Percentiles rank a stretch among this genome's conserved stretches.
Evolutionary conservation across 1,284 basidiomycete genomes (phyloP).

Genomic region (Coniferiporia sulphurascens): DNA sequence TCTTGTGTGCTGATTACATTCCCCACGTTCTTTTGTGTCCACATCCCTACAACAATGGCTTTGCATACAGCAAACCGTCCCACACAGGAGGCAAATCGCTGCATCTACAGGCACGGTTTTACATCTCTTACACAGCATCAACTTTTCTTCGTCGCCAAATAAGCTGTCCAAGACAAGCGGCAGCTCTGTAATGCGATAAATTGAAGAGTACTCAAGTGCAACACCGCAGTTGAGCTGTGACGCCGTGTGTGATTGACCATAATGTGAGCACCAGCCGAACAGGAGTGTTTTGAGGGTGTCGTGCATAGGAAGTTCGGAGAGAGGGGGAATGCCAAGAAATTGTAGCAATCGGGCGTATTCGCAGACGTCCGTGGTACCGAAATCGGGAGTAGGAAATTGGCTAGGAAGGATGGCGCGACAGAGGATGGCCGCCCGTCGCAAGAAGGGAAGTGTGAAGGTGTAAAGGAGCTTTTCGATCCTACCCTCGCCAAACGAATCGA

Average conservation of each 20-base stretch:
- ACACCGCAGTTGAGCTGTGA: constrained; percentile 72
- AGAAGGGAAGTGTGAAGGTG: constrained; percentile 87
- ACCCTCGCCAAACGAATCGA: constrained; percentile 73
- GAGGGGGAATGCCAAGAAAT: constrained; percentile 72
- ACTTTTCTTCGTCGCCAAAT: constrained; percentile 66
- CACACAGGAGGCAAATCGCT: constrained; percentile 91
- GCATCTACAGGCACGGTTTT: constrained; percentile 79
- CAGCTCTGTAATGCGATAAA: constrained; percentile 82
- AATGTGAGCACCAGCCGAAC: constrained; percentile 81
- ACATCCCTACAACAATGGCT: constrained; percentile 87
- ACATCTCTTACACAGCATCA: constrained; percentile 74
- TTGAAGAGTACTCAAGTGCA: constrained; percentile 75
- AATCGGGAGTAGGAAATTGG: constrained; percentile 48
- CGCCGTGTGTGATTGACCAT: constrained; percentile 67
- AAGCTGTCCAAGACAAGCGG: constrained; percentile 82
- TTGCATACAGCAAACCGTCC: constrained; percentile 84
- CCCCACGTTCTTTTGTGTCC: constrained; percentile 62
- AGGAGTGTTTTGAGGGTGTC: constrained; percentile 80
- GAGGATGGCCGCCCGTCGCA: constrained; percentile 86
- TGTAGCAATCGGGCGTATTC: constrained; percentile 82
- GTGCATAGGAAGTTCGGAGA: constrained; percentile 72
- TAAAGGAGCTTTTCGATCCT: constrained; percentile 86
- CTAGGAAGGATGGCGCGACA: constrained; percentile 71
- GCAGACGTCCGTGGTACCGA: constrained; percentile 36
- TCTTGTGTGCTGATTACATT: constrained; percentile 94